Percentiles rank a stretch among this genome's conserved stretches.
Evolutionary conservation across 169 alveolate species (phyloP).

Genomic region (Toxoplasma gondii): DNA sequence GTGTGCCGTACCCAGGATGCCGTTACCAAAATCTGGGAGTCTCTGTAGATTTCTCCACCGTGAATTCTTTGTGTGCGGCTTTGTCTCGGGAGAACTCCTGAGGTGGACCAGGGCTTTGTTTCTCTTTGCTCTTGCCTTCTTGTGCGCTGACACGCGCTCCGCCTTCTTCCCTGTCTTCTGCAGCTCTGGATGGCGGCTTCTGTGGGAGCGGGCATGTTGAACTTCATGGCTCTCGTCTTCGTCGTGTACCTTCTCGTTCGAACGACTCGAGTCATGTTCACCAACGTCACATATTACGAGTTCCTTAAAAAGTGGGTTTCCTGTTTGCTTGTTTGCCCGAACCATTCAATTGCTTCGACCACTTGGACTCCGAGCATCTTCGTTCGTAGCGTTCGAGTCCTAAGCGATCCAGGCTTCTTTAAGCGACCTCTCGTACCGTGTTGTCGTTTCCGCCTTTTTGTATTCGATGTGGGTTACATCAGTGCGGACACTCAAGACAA

Average conservation of each 20-base stretch:
- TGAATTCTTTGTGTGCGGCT: no score
- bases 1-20: no score
- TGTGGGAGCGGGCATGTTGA: conserved; percentile 71
- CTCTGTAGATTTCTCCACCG: no score
- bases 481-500: no score
- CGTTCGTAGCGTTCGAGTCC: no score
- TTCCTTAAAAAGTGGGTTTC: conserved; percentile 76
- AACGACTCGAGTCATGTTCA: conserved; percentile 81
- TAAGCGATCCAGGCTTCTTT: no score
- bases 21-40: no score
- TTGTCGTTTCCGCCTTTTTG: no score
- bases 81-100: no score
- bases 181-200: conserved; percentile 60
- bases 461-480: no score
- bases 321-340: background rate
- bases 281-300: conserved; percentile 91
- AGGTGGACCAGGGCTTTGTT: no score
- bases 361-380: background rate
- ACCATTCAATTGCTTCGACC: background rate
- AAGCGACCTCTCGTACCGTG: no score
- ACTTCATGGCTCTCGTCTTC: conserved; percentile 80
- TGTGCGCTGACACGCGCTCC: background rate
- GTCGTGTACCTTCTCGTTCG: conserved; percentile 82
- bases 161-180: background rate
- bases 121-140: background rate